Evolutionary conservation across 345 rosid species (phyloP), one percentile per base, ranked within the genome.

Genomic region (Acer campestre): DNA sequence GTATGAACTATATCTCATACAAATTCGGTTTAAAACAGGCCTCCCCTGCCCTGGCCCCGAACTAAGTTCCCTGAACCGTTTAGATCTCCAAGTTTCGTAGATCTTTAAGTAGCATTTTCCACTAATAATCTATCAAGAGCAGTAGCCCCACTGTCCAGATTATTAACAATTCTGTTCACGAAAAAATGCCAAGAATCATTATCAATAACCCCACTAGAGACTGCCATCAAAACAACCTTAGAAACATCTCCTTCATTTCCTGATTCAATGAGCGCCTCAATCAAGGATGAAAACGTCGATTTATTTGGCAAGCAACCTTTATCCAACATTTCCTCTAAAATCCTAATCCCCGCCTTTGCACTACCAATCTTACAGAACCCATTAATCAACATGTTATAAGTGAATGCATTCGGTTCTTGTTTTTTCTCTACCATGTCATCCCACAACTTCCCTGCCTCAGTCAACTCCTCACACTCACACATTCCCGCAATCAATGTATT

Each of bases 371-470:
- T 85, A 16, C 86, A 88, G 63, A 95, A 90, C 1, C 98, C 95
- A 65, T 85, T 87, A 27, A 95, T 90, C 86, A 95, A 79, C 82
- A 89, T 84, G 69, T 87, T 92, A 77, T 89, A 90, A 0, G 95
- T 89, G 66, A 95, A 90, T 53, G 93, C 97, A 82, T 89, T 93
- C 0, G 94, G 97, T 79, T 74, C 83, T 69, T 88, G 84, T 12
- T 89, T 88, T 80, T 88, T 95, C 85, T 95, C 98, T 67, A 89
- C 85, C 99, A 95, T 95, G 61, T 89, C 88, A 77, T 95, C 98
- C 98, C 99, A 92, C 79, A 95, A 68, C 72, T 80, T 85, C 77
- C 92, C 95, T 0, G 90, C 94, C 82, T 93, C 93, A 12, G 79
- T 84, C 82, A 95, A 77, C 80, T 90, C 92, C 1, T 92, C 93